Conservation (phyloP, 2,329 filamentous ascomycete species). For the Ceratocystis papillata region DNA sequence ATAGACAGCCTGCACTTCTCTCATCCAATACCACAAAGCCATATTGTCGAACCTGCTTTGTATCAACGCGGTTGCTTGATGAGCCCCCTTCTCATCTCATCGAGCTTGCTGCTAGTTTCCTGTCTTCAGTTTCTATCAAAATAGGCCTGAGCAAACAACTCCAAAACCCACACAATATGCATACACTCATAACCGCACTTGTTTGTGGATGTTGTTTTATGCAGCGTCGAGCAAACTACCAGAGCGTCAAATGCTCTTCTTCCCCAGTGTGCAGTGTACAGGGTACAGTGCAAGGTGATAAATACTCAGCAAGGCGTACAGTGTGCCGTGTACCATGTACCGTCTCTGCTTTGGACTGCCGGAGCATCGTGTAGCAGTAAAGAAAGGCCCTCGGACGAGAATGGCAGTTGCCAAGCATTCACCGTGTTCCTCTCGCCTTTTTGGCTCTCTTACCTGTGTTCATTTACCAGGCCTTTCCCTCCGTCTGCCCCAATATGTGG, state of each 20-base stretch:
- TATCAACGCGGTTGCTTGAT: not conserved
- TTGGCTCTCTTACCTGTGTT: not conserved
- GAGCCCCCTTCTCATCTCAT: not conserved
- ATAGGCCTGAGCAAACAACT: not conserved
- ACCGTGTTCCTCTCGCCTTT: not conserved
- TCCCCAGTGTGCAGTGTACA: not conserved
- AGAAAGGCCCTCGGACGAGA: slow-evolving; percentile 12
- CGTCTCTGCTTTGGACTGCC: not conserved
- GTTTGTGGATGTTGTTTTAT: not conserved
- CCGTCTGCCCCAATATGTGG: not conserved
- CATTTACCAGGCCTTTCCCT: slow-evolving; percentile 2
- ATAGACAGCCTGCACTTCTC: too few species aligned
- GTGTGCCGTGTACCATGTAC: not conserved
- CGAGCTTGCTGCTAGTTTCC: not conserved
- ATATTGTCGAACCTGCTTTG: not conserved
- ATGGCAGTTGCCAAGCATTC: not conserved
- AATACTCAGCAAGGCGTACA: not conserved
- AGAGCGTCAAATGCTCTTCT: not conserved
- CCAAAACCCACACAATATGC: not conserved
- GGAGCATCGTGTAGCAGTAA: not conserved
- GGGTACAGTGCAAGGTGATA: not conserved
- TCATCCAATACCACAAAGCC: too few species aligned
- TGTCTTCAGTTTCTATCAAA: not conserved
- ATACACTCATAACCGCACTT: not conserved
- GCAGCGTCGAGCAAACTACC: not conserved